Evolutionary conservation across 1,284 basidiomycete genomes (phyloP).

Genomic region (Bjerkandera adusta): DNA sequence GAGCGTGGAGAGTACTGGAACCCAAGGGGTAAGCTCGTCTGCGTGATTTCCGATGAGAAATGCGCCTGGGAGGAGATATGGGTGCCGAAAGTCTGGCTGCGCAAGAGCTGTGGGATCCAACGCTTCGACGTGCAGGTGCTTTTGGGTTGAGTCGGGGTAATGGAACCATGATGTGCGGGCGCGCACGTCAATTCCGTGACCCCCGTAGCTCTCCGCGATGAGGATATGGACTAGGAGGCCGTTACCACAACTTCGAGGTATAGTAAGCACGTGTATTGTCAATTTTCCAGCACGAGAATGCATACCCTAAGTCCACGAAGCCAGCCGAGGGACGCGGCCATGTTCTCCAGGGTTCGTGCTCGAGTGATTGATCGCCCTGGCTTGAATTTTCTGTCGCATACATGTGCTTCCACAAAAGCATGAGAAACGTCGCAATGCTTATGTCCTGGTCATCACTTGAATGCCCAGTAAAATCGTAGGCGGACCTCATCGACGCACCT

Average conservation of each 20-base stretch:
- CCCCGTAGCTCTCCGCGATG: slow-evolving; percentile 77
- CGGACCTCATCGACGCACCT: slow-evolving; percentile 58
- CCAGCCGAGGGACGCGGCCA: slow-evolving; percentile 83
- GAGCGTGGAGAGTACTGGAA: slow-evolving; percentile 71
- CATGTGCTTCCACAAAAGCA: slow-evolving; percentile 85
- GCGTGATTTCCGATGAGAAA: slow-evolving; percentile 97
- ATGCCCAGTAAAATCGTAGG: not conserved
- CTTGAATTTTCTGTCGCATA: slow-evolving; percentile 35
- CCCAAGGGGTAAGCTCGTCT: slow-evolving; percentile 93
- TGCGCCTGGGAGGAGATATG: slow-evolving; percentile 37
- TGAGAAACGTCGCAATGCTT: slow-evolving; percentile 89
- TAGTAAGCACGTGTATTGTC: too few species aligned
- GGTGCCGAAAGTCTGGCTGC: slow-evolving; percentile 9
- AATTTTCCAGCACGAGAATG: not conserved
- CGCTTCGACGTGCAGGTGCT: slow-evolving; percentile 57
- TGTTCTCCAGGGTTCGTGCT: slow-evolving; percentile 51
- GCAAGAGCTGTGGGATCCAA: slow-evolving; percentile 54
- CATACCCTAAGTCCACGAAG: slow-evolving; percentile 88
- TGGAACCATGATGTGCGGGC: slow-evolving; percentile 66
- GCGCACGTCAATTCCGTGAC: slow-evolving; percentile 84
- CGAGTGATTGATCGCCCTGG: slow-evolving; percentile 12
- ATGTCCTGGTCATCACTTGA: slow-evolving; percentile 57
- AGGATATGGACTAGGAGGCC: slow-evolving; percentile 89
- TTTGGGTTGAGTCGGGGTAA: slow-evolving; percentile 64
- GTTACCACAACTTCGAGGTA: slow-evolving; percentile 75